These are phyloP conservation scores for Camelina laxa DNA, from an alignment of 345 rosid genomes.

Conservation along the genomic window DNA sequence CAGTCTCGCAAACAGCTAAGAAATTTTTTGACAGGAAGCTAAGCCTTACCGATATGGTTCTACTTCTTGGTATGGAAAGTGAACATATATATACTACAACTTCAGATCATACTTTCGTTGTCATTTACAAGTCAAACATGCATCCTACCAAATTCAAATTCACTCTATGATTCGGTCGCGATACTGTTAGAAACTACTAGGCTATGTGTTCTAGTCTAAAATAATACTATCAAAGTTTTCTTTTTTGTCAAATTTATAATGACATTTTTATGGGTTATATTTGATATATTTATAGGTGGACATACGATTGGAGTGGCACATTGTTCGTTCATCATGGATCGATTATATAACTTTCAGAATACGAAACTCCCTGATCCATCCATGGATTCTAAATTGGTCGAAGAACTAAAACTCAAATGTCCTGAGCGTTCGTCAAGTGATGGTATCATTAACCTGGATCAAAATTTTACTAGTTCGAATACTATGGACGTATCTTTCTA, in stretches of 20 bases:
- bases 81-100: not conserved
- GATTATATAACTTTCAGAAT: constrained; percentile 49
- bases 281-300: constrained; percentile 45
- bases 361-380: constrained; percentile 47
- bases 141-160: not conserved
- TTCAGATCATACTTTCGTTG: not conserved
- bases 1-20: constrained; percentile 19
- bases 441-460: constrained; percentile 54
- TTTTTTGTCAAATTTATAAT: not conserved
- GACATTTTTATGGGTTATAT: too few relatives aligned
- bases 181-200: not conserved
- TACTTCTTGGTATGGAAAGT: constrained; percentile 57
- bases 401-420: constrained; percentile 42
- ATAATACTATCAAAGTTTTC: not conserved
- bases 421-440: constrained; percentile 33
- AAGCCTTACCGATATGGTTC: constrained; percentile 53
- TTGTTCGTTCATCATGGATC: constrained; percentile 51
- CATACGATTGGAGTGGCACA: constrained; percentile 60
- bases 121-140: not conserved
- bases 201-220: not conserved
- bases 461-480: constrained; percentile 45
- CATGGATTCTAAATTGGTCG: constrained; percentile 43
- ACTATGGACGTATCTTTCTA: constrained; percentile 56
- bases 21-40: constrained; percentile 51
- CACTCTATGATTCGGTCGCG: not conserved